phyloP scores from a whole-genome alignment of 2,329 filamentous ascomycete genomes.

The Myriosclerotinia scirpicola region DNA sequence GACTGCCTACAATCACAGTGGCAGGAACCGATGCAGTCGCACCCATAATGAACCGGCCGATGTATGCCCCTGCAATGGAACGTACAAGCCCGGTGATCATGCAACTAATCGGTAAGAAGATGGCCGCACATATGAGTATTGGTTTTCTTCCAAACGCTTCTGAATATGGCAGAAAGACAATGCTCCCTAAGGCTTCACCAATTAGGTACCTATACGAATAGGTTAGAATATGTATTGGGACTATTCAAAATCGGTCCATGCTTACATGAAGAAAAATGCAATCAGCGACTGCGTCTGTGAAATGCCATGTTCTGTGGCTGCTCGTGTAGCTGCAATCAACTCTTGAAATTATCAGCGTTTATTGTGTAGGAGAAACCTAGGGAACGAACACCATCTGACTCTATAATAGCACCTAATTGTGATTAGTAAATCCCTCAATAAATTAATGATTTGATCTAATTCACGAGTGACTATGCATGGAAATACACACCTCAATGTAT shows the following conservation, averaged over 20 bases:
- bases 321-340: slow-evolving; percentile 12
- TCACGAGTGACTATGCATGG: background rate
- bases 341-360: background rate
- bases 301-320: slow-evolving; percentile 11
- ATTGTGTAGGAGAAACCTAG: background rate
- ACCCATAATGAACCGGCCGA: slow-evolving; percentile 47
- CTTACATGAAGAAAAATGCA: slow-evolving; percentile 18
- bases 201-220: slow-evolving; percentile 25
- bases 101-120: slow-evolving; percentile 41
- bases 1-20: slow-evolving; percentile 48
- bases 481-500: slow-evolving; percentile 16
- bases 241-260: background rate
- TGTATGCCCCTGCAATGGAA: slow-evolving; percentile 42
- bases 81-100: slow-evolving; percentile 44
- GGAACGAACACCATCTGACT: slow-evolving; percentile 15
- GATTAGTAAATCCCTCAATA: background rate
- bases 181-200: slow-evolving; percentile 44
- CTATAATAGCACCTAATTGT: slow-evolving; percentile 3
- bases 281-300: slow-evolving; percentile 17
- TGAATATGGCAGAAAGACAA: slow-evolving; percentile 44
- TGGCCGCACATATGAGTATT: slow-evolving; percentile 42
- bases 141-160: slow-evolving; percentile 43
- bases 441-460: background rate
- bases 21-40: slow-evolving; percentile 49
- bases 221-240: background rate